phyloP scores from a whole-genome alignment of 1,139 yeast genomes.

The Debaryomycetaceae sp. region DNA sequence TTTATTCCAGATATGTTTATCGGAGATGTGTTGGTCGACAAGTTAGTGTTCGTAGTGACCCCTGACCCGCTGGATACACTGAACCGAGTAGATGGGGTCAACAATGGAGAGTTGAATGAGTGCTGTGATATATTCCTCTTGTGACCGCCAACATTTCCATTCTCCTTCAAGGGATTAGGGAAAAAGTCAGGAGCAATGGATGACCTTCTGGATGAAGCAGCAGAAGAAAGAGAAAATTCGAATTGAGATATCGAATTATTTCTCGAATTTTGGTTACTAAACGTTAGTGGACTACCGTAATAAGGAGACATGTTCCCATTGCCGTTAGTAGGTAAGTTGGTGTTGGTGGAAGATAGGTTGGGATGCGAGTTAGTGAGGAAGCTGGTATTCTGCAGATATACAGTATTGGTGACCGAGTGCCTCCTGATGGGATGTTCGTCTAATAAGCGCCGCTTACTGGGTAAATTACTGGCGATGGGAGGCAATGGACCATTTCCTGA shows the following conservation, averaged over 20 bases:
- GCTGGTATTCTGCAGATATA: slow-evolving; percentile 7
- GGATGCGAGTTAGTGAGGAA: slow-evolving; percentile 15
- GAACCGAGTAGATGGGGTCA: slow-evolving; percentile 26
- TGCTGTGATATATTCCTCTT: slow-evolving; percentile 31
- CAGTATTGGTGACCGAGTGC: slow-evolving; percentile 28
- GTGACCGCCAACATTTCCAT: slow-evolving; percentile 9
- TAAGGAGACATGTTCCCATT: slow-evolving; percentile 26
- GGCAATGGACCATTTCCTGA: slow-evolving; percentile 7
- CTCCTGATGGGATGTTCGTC: slow-evolving; percentile 24
- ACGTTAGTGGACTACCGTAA: slow-evolving; percentile 29
- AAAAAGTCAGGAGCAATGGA: slow-evolving; percentile 41
- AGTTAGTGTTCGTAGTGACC: slow-evolving; percentile 12
- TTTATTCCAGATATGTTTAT: slow-evolving; percentile 9
- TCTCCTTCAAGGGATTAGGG: slow-evolving; percentile 33
- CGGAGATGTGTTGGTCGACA: slow-evolving; percentile 14
- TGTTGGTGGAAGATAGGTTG: slow-evolving; percentile 11
- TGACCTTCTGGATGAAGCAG: slow-evolving; percentile 31
- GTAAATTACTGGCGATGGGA: slow-evolving; percentile 19
- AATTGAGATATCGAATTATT: slow-evolving; percentile 36
- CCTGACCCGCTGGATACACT: slow-evolving; percentile 21
- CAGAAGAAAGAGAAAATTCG: slow-evolving; percentile 23
- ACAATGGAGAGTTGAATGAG: slow-evolving; percentile 29
- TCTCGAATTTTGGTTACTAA: slow-evolving; percentile 28
- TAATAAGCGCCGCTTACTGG: slow-evolving; percentile 26
- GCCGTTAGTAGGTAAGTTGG: slow-evolving; percentile 1